phyloP scores from a whole-genome alignment of 768 basidiomycete genomes.

The Leccinum boreale region DNA sequence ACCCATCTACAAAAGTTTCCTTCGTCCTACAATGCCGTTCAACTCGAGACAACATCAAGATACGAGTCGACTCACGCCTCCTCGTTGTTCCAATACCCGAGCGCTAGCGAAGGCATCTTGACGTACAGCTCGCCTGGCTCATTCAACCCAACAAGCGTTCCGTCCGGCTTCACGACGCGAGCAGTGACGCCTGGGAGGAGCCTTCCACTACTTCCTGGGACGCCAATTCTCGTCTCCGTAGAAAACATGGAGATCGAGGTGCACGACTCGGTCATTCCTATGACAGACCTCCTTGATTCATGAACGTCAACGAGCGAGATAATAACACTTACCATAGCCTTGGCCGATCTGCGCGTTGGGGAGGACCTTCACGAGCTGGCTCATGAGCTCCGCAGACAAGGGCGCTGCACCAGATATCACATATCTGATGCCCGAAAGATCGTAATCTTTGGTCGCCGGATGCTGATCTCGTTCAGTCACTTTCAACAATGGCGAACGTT shows the following conservation, averaged over 20 bases:
- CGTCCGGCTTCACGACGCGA: conserved; percentile 56
- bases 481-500: not conserved
- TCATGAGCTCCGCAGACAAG: conserved; percentile 53
- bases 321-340: conserved; percentile 47
- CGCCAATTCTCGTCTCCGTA: conserved; percentile 44
- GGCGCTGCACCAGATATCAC: conserved; percentile 63
- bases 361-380: conserved; percentile 41
- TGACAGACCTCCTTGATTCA: not conserved
- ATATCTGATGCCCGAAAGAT: conserved; percentile 51
- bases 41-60: not conserved
- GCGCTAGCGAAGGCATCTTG: conserved; percentile 37
- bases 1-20: conserved; percentile 70
- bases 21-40: conserved; percentile 43
- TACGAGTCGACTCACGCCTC: conserved; percentile 49
- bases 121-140: conserved; percentile 62
- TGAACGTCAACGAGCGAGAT: not conserved
- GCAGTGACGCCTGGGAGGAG: conserved; percentile 53
- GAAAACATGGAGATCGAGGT: conserved; percentile 51
- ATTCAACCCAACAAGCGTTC: conserved; percentile 48
- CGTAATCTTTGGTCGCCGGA: conserved; percentile 46
- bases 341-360: conserved; percentile 64
- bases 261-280: conserved; percentile 67
- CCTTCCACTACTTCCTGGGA: conserved; percentile 49
- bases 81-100: conserved; percentile 51
- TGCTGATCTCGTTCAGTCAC: conserved; percentile 35